Evolutionary conservation across 2,329 filamentous ascomycete species (phyloP).

Genomic region (Aureobasidium sp.): DNA sequence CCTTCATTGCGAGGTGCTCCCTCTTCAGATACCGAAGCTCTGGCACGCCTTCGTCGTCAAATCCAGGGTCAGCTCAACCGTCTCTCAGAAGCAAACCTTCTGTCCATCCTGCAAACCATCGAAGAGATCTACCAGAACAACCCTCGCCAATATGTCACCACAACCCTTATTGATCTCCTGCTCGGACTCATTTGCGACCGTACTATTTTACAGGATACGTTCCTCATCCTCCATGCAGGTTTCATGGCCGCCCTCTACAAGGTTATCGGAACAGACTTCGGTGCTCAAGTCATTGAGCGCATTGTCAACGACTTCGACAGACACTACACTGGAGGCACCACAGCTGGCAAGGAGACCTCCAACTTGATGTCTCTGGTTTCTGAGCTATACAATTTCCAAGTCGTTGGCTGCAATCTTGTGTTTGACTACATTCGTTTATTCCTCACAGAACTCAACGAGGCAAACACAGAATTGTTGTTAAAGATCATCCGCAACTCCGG

Average conservation of each 20-base stretch:
- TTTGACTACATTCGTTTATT: constrained; percentile 93
- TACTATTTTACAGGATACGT: constrained; percentile 84
- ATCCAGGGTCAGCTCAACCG: constrained; percentile 93
- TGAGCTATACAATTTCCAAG: constrained; percentile 92
- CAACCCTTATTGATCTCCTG: constrained; percentile 79
- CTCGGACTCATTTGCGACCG: constrained; percentile 83
- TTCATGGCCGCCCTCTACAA: constrained; percentile 93
- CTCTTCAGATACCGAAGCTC: constrained; percentile 70
- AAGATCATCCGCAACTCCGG: constrained; percentile 85
- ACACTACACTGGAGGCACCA: constrained; percentile 62
- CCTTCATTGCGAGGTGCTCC: constrained; percentile 78
- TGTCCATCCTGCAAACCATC: constrained; percentile 84
- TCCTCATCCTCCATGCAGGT: constrained; percentile 89
- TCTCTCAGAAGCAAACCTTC: constrained; percentile 89
- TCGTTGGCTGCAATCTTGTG: constrained; percentile 82
- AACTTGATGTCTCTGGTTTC: constrained; percentile 88
- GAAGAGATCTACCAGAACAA: constrained; percentile 87
- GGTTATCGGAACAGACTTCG: constrained; percentile 88
- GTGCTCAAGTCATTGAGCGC: constrained; percentile 84
- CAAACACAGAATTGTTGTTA: constrained; percentile 89
- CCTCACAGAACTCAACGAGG: constrained; percentile 77
- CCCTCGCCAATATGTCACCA: constrained; percentile 89
- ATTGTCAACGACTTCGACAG: constrained; percentile 79
- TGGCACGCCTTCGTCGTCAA: constrained; percentile 78
- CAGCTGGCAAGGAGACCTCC: constrained; percentile 65